Percentiles rank a stretch among this genome's conserved stretches.
Evolutionary conservation across 148 eudicot genomes (phyloP).

Genomic region (Bassia scoparia): DNA sequence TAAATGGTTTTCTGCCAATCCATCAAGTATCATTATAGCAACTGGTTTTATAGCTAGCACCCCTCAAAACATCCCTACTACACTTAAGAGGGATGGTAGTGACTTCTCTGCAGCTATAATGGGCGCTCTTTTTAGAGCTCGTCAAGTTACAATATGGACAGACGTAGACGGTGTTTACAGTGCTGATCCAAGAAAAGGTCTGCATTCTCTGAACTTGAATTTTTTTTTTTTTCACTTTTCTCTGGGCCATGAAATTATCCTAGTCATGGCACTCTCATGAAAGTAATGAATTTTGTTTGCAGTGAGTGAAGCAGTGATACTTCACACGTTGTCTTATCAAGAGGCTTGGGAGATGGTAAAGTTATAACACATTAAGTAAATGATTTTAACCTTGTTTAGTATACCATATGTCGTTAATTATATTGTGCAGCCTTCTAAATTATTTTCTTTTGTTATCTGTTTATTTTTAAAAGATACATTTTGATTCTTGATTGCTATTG

Average conservation of each 20-base stretch:
- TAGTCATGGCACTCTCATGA: neutral
- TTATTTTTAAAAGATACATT: neutral
- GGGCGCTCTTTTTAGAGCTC: constrained; percentile 86
- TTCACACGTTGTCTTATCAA: constrained; percentile 82
- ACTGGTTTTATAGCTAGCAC: constrained; percentile 96
- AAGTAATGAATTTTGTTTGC: constrained; percentile 25
- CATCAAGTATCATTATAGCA: constrained; percentile 72
- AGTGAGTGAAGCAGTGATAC: constrained; percentile 96
- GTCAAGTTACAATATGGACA: constrained; percentile 98
- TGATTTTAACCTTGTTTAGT: neutral
- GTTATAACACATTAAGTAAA: neutral
- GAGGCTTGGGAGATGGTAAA: constrained; percentile 99
- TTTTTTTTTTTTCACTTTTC: neutral
- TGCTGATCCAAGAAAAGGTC: constrained; percentile 99
- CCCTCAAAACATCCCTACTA: constrained; percentile 88
- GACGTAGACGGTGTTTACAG: constrained; percentile 97
- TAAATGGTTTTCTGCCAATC: constrained; percentile 69
- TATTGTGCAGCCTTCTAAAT: neutral
- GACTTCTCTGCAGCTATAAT: constrained; percentile 99
- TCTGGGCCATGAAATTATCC: neutral
- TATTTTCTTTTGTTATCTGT: too few species aligned
- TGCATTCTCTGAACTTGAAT: constrained; percentile 4
- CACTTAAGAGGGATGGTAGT: constrained; percentile 97
- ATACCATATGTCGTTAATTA: neutral
- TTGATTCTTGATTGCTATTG: neutral